Evolutionary conservation across 2,329 filamentous ascomycete genomes (phyloP).

Genomic region (Colletotrichum sp.): DNA sequence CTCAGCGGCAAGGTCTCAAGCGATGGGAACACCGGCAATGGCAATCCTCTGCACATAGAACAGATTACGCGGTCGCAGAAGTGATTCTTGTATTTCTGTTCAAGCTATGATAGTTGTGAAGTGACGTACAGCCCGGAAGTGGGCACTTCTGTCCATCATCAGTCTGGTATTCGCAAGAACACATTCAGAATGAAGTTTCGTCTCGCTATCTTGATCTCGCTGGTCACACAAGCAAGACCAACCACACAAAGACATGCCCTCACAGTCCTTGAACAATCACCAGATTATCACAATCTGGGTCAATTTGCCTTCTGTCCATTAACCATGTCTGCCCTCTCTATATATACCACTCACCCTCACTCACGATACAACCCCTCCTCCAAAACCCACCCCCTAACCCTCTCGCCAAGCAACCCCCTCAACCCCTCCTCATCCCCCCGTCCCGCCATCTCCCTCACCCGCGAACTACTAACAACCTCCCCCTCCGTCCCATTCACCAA

Average conservation of each 20-base stretch:
- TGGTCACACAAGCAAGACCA: not conserved
- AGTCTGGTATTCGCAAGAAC: not conserved
- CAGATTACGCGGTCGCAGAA: too few species aligned
- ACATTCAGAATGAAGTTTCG: rapidly evolving
- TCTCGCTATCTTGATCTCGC: not conserved
- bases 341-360: not conserved
- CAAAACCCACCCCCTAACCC: constrained; percentile 64
- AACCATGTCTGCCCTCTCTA: rapidly evolving
- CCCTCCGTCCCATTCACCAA: constrained; percentile 58
- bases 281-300: not conserved
- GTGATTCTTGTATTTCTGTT: too few species aligned
- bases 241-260: not conserved
- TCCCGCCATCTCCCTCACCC: constrained; percentile 63
- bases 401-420: constrained; percentile 57
- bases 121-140: not conserved
- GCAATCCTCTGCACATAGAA: too few species aligned
- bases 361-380: constrained; percentile 59
- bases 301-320: not conserved
- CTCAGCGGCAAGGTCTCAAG: too few species aligned
- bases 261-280: not conserved
- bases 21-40: too few species aligned
- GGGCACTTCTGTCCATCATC: not conserved
- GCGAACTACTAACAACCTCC: constrained; percentile 60
- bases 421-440: constrained; percentile 52
- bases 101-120: not conserved